These are phyloP conservation scores for Sesbania bispinosa DNA, from an alignment of 306 rosid species.

Conservation along the genomic window DNA sequence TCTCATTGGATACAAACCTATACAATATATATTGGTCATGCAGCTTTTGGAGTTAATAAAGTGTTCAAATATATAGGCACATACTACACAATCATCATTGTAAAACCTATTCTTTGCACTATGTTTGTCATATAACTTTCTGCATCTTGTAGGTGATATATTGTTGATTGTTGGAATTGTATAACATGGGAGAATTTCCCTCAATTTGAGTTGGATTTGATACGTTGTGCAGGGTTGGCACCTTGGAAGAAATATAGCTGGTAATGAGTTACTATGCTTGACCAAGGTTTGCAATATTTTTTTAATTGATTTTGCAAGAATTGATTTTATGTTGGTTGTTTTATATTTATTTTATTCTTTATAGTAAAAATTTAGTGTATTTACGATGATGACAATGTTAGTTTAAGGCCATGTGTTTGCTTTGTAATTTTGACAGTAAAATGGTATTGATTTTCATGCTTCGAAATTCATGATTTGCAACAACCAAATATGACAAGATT, in stretches of 20 bases:
- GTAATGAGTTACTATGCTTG: too few species aligned
- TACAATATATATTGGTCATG: neutral
- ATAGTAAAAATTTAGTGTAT: too few species aligned
- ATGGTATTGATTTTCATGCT: too few species aligned
- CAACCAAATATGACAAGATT: too few species aligned
- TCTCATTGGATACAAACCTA: neutral
- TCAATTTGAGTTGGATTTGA: neutral
- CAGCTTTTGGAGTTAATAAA: slow-evolving; percentile 12
- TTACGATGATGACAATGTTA: too few species aligned
- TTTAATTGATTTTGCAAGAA: too few species aligned
- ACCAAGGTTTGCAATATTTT: too few species aligned
- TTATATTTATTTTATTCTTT: too few species aligned
- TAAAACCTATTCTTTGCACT: neutral
- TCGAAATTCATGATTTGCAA: too few species aligned
- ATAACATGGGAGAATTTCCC: neutral
- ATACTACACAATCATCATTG: slow-evolving; percentile 2
- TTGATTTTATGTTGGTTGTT: too few species aligned
- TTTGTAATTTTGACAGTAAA: too few species aligned
- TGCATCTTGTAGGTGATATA: slow-evolving; percentile 20
- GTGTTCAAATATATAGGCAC: slow-evolving; percentile 23
- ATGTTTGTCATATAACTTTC: neutral
- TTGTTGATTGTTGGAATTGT: slow-evolving; percentile 4
- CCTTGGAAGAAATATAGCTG: neutral
- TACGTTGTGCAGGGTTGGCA: neutral
- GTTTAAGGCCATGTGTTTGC: too few species aligned